Base-by-base conservation (phyloP, 1,139 yeast species). In the Pichia sp. region DNA sequence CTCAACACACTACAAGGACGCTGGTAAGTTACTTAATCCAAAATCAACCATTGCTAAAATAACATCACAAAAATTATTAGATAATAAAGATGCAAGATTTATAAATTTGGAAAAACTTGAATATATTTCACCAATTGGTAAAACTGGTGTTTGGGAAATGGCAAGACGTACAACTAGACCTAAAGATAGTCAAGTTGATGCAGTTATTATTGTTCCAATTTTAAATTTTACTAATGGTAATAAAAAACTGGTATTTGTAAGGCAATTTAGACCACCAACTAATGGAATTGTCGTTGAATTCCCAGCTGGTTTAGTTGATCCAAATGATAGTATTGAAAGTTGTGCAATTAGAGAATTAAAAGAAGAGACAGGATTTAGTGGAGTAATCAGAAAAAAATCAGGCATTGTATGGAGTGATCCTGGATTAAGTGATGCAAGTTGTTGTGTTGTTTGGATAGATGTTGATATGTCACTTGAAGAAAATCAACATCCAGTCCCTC, bases 251-350 rank as follows among this genome's bases (percentile, higher is more conserved):
- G 76, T 90, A 3, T 71, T 90, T 34, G 92, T 87, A 59, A 86
- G 86, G 63, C 97, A 90, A 64, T 90, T 85, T 67, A 75, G 98
- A 49, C 96, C 97, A 2, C 97, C 98, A 1, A 85, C 86, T 8
- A 83, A 77, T 49, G 89, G 88, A 30, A 88, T 90, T 2, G 85
- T 92, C 61, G 81, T 92, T 55, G 98, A 92, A 65, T 75, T 90
- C 59, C 98, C 98, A 0, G 98, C 98, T 0, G 98, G 98, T 0
- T 71, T 92, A 52, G 76, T 92, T 42, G 98, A 92, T 64, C 88
- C 94, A 1, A 75, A 79, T 46, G 98, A 92, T 63, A 65, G 83
- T 1, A 69, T 88, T 38, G 89, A 83, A 56, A 66, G 77, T 3
- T 88, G 97, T 35, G 97, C 97, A 0, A 74, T 82, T 48, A 75